A percentile compares a stretch with the other conserved stretches of the same genome.
phyloP scores from a whole-genome alignment of 2,329 filamentous ascomycete genomes.

The Phialemoniopsis sp. region DNA sequence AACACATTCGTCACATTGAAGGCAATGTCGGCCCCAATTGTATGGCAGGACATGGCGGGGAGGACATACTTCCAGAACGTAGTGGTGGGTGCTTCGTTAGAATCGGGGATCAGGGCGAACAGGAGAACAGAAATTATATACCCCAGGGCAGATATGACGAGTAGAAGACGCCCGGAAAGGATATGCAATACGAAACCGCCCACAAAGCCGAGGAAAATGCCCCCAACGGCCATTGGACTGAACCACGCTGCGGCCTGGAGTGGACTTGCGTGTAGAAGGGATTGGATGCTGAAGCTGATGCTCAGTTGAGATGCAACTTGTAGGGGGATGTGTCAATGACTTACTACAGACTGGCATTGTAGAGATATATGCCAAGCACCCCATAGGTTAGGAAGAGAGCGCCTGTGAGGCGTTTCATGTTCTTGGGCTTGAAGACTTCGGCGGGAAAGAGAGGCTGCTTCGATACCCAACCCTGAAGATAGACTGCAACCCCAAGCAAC shows the following conservation, averaged over 20 bases:
- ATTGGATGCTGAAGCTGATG: constrained; percentile 48
- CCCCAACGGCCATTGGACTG: constrained; percentile 62
- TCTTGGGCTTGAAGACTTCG: constrained; percentile 65
- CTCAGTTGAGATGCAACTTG: constrained; percentile 19
- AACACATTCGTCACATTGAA: constrained; percentile 76
- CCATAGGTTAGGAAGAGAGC: constrained; percentile 66
- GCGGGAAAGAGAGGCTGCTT: constrained; percentile 64
- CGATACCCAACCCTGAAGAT: constrained; percentile 69
- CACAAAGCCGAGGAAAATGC: constrained; percentile 57
- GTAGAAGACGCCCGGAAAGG: constrained; percentile 57
- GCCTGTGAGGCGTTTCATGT: constrained; percentile 59
- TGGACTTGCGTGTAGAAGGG: constrained; percentile 53
- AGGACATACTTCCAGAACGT: constrained; percentile 78
- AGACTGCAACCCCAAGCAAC: constrained; percentile 56
- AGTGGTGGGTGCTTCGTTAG: constrained; percentile 44
- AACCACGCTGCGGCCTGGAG: constrained; percentile 67
- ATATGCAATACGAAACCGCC: constrained; percentile 66
- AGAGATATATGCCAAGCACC: constrained; percentile 62
- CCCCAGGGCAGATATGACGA: constrained; percentile 57
- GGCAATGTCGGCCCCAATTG: constrained; percentile 71
- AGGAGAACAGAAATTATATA: constrained; percentile 55
- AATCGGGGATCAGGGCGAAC: constrained; percentile 62
- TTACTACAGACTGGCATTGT: constrained; percentile 67
- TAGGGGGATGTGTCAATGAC: constrained; percentile 16
- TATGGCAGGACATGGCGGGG: constrained; percentile 64